These are phyloP conservation scores for Chalciporus sp. DNA, from an alignment of 1,284 basidiomycete species.

Conservation along the genomic window DNA sequence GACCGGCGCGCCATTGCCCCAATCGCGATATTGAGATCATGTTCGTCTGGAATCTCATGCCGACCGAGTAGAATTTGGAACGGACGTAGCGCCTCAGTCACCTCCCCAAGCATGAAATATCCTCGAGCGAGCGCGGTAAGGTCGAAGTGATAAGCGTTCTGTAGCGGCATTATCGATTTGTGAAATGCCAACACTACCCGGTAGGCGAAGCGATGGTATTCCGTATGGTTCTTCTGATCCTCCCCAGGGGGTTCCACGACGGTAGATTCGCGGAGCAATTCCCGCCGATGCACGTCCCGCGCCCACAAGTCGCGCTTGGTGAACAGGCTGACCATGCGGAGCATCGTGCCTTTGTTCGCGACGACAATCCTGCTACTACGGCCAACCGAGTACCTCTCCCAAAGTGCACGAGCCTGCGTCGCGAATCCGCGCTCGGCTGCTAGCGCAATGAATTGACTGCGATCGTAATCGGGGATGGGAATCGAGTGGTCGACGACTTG, in stretches of 20 bases:
- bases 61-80: constrained; percentile 50
- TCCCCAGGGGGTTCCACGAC: constrained; percentile 3
- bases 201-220: constrained; percentile 42
- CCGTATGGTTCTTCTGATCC: constrained; percentile 8
- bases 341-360: constrained; percentile 48
- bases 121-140: constrained; percentile 65
- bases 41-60: constrained; percentile 55
- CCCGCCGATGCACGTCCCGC: constrained; percentile 8
- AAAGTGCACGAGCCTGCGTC: constrained; percentile 49
- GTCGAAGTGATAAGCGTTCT: constrained; percentile 48
- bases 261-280: neutral
- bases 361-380: constrained; percentile 44
- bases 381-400: constrained; percentile 55
- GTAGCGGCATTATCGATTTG: constrained; percentile 46
- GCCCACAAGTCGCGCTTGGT: constrained; percentile 37
- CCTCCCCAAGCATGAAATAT: constrained; percentile 57
- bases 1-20: constrained; percentile 52
- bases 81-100: constrained; percentile 47
- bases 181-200: constrained; percentile 50
- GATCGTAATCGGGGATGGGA: constrained; percentile 43
- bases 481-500: constrained; percentile 47
- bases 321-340: constrained; percentile 60
- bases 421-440: constrained; percentile 51
- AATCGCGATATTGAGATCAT: constrained; percentile 66
- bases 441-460: constrained; percentile 49